These are phyloP conservation scores for Kazachstania bromeliacearum DNA, from an alignment of 805 yeast genomes.

Conservation along the genomic window DNA sequence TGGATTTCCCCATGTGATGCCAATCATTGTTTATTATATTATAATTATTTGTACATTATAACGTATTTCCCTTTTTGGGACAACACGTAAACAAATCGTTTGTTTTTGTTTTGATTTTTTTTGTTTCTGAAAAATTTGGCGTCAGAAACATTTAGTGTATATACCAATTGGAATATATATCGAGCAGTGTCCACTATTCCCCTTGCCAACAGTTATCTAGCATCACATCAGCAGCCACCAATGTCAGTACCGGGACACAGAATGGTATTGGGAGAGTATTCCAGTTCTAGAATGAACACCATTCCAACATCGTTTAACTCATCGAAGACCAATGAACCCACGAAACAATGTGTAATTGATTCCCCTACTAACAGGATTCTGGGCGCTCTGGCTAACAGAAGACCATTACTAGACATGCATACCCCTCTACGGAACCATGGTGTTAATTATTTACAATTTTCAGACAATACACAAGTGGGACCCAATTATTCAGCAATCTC, in stretches of 20 bases:
- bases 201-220: no score
- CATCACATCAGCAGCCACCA: no score
- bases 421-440: no score
- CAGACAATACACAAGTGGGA: constrained; percentile 1
- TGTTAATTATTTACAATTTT: constrained; percentile 1
- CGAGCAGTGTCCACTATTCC: no score
- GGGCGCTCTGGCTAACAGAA: constrained; percentile 1
- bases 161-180: no score
- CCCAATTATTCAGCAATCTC: constrained; percentile 12
- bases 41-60: not conserved
- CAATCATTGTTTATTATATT: no score
- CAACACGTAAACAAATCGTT: constrained; percentile 7
- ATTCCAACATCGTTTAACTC: constrained; percentile 7
- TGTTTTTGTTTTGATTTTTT: not conserved
- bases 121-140: not conserved
- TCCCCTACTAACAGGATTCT: constrained; percentile 5
- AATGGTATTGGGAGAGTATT: constrained; percentile 20
- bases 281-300: constrained; percentile 20
- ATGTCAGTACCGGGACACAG: constrained; percentile 18
- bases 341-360: not conserved
- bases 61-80: constrained; percentile 5
- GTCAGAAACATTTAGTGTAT: no score
- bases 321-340: not conserved
- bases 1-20: constrained; percentile 35
- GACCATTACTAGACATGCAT: not conserved